Evolutionary conservation across 2,329 filamentous ascomycete species (phyloP).

Genomic region (Purpureocillium lavendulum): DNA sequence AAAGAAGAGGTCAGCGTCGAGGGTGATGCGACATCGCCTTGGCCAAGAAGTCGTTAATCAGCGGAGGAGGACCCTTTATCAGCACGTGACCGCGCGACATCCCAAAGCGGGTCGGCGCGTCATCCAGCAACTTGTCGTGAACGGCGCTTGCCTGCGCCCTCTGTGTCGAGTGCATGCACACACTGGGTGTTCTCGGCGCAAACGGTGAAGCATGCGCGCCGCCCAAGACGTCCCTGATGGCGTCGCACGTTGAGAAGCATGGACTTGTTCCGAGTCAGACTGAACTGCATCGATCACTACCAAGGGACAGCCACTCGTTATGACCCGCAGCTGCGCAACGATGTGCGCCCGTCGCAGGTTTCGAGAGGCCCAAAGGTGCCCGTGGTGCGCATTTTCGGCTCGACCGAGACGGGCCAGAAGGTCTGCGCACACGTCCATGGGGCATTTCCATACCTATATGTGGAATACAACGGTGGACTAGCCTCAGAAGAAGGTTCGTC

Average conservation of each 20-base stretch:
- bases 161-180: too few relatives aligned
- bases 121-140: neutral
- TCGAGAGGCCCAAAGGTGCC: constrained; percentile 67
- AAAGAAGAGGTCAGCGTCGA: too few relatives aligned
- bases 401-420: constrained; percentile 90
- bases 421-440: constrained; percentile 95
- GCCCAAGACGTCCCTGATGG: constrained; percentile 8
- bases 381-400: constrained; percentile 82
- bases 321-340: constrained; percentile 69
- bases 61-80: constrained; percentile 7
- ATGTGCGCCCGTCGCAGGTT: constrained; percentile 48
- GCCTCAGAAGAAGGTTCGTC: constrained; percentile 56
- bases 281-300: constrained; percentile 96
- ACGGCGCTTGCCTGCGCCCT: too few relatives aligned
- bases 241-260: constrained; percentile 16
- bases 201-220: too few relatives aligned
- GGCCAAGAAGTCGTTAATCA: too few relatives aligned
- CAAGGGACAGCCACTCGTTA: constrained; percentile 70
- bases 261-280: constrained; percentile 76
- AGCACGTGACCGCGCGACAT: constrained; percentile 19
- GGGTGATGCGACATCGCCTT: too few relatives aligned
- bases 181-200: too few relatives aligned
- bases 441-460: constrained; percentile 89
- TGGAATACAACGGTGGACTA: constrained; percentile 71
- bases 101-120: neutral